Conservation (phyloP, 208 protist genomes). For the Balamuthia mandrillaris region DNA sequence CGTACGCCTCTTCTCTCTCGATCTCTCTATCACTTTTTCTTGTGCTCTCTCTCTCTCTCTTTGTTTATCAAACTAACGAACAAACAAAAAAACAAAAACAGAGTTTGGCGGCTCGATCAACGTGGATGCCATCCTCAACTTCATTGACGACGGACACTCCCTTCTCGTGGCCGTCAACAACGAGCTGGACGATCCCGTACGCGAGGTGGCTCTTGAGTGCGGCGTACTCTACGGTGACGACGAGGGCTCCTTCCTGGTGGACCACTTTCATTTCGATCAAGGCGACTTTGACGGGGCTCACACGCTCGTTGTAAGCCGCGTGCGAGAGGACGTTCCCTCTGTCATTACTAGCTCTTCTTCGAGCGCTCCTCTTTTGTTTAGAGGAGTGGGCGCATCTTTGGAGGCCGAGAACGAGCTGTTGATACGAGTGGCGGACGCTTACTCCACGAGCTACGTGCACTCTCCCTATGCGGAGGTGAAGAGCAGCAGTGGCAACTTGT, state of each 20-base stretch:
- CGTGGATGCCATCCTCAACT: slow-evolving; percentile 44
- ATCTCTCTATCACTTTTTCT: not conserved
- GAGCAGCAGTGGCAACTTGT: not conserved
- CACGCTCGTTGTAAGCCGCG: slow-evolving; percentile 45
- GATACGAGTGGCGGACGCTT: slow-evolving; percentile 46
- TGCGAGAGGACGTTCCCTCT: slow-evolving; percentile 34
- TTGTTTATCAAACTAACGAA: not conserved
- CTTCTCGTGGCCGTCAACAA: slow-evolving; percentile 54
- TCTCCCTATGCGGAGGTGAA: not conserved
- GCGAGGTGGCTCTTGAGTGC: slow-evolving; percentile 55
- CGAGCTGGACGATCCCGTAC: slow-evolving; percentile 45
- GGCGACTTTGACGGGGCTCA: slow-evolving; percentile 51
- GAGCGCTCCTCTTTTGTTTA: slow-evolving; percentile 49
- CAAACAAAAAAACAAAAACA: not conserved
- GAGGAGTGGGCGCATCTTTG: slow-evolving; percentile 54
- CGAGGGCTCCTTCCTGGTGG: slow-evolving; percentile 49
- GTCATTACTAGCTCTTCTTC: slow-evolving; percentile 8
- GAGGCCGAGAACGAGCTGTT: slow-evolving; percentile 43
- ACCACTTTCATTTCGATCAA: slow-evolving; percentile 61
- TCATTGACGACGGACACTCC: slow-evolving; percentile 64
- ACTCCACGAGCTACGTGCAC: slow-evolving; percentile 49
- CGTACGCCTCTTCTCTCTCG: not conserved
- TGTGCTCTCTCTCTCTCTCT: not conserved
- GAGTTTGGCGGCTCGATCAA: slow-evolving; percentile 39
- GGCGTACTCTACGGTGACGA: slow-evolving; percentile 64